Evolutionary conservation across 768 basidiomycete species (phyloP).

Genomic region (Pilatotrama ljubarskyi): DNA sequence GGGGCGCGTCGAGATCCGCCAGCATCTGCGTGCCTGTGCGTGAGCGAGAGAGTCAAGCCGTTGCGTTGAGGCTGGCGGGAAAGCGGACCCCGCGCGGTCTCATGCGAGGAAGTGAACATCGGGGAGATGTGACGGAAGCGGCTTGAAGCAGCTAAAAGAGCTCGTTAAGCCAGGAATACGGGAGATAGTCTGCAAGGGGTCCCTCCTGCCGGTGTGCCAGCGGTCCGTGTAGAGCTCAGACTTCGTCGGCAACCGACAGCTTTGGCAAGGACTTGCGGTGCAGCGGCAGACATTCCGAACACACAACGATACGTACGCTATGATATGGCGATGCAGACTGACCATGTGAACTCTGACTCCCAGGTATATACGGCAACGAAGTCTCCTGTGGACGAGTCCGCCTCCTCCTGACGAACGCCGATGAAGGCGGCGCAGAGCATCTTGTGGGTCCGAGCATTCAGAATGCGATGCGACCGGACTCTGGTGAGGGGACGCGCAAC

Average conservation of each 20-base stretch:
- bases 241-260: background rate
- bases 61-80: background rate
- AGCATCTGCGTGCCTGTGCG: background rate
- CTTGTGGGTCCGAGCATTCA: too few species aligned
- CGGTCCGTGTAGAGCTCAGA: conserved; percentile 2
- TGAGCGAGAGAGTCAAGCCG: background rate
- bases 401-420: too few species aligned
- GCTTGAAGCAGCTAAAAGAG: background rate
- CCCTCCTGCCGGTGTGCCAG: background rate
- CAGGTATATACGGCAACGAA: too few species aligned
- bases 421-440: too few species aligned
- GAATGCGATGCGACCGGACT: too few species aligned
- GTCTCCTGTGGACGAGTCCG: too few species aligned
- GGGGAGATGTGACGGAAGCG: background rate
- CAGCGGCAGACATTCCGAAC: background rate
- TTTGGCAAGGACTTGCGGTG: background rate
- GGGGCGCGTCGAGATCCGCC: conserved; percentile 2
- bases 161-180: background rate
- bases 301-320: background rate
- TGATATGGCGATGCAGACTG: background rate
- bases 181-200: background rate
- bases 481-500: too few species aligned
- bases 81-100: background rate
- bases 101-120: background rate
- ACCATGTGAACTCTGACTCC: background rate